Evolutionary conservation across 2,329 filamentous ascomycete species (phyloP), one percentile per base, ranked within the genome.

Genomic region (Phialemoniopsis sp.): DNA sequence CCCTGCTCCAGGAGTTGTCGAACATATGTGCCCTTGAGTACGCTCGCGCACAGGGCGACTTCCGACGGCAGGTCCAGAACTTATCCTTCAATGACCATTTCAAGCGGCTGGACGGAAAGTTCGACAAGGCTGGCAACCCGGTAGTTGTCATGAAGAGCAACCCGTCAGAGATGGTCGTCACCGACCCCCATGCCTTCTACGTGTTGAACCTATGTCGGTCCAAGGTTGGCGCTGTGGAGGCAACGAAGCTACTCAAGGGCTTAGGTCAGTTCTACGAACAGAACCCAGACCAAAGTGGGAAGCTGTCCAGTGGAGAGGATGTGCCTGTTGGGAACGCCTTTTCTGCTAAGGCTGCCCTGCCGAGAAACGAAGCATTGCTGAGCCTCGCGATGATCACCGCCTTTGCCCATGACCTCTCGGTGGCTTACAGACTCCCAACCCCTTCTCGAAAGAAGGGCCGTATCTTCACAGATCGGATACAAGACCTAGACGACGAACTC

Each of bases 21-120:
- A 72, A 72, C 35, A 39, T 68, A 4, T 67, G 62, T 16, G 54
- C 71, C 14, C 41, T 69, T 1, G 69, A 73, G 37, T 73, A 64
- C 35, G 37, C 32, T 2, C 63, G 65, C 2, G 49, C 55, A 0
- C 66, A 70, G 30, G 45, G 49, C 13, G 18, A 57, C 0, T 60
- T 74, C 35, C 70, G 63, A 42, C 67, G 68, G 7, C 50, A 62
- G 2, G 46, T 72, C 1, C 58, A 68, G 30, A 10, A 57, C 54
- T 6, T 6, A 26, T 26, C 6, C 21, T 26, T n/a, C n/a, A n/a
- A n/a, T n/a, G n/a, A n/a, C n/a, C n/a, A n/a, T n/a, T n/a, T n/a
- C n/a, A n/a, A n/a, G n/a, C n/a, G n/a, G 1, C n/a, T n/a, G n/a
- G n/a, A n/a, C n/a, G n/a, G n/a, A n/a, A n/a, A n/a, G n/a, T n/a